Base-by-base conservation (phyloP, 1,139 yeast species). In the Magnusiomyces sp. region DNA sequence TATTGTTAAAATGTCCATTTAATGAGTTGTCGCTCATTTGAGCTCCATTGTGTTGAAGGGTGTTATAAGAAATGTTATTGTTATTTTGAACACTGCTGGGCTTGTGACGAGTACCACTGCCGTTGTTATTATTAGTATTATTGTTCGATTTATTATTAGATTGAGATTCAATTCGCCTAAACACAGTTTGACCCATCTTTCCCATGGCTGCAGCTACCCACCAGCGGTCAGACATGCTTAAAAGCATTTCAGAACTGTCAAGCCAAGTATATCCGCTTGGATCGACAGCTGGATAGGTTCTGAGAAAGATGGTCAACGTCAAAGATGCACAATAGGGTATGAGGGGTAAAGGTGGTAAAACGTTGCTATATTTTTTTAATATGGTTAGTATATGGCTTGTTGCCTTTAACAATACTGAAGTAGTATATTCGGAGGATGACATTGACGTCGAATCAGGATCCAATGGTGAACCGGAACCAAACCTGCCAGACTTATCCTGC, bases 201-300 rank as follows among this genome's bases (percentile, higher is more conserved):
- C 67, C 64, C 70, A 66, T 66, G 29, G 68, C 69, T 27, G 65
- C 68, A 1, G 69, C 68, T 2, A 66, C 66, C 70, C 70, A 66
- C 70, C 70, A 66, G 37, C 61, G 56, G 40, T 56, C 60, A 1
- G 67, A 61, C 60, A 66, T 53, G 23, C 50, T 45, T 43, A 64
- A 66, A 41, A 66, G 58, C 33, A 62, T 46, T 13, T 50, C 46
- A 46, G 67, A 62, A 42, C 62, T 55, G 33, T 65, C 64, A 33
- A 56, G 51, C 68, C 67, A 65, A 23, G 53, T 53, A 46, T 53
- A 56, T 7, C 7, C 17, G 5, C 29, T 57, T 20, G 62, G 56
- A 31, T 60, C 68, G 1, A 49, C 50, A n/a, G 58, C 55, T 3
- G 69, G 68, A 40, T 54, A 65, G 9, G 65, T 63, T 20, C 68